phyloP scores from a whole-genome alignment of 1,139 yeast species.

The Suhomyces bribrorum region DNA sequence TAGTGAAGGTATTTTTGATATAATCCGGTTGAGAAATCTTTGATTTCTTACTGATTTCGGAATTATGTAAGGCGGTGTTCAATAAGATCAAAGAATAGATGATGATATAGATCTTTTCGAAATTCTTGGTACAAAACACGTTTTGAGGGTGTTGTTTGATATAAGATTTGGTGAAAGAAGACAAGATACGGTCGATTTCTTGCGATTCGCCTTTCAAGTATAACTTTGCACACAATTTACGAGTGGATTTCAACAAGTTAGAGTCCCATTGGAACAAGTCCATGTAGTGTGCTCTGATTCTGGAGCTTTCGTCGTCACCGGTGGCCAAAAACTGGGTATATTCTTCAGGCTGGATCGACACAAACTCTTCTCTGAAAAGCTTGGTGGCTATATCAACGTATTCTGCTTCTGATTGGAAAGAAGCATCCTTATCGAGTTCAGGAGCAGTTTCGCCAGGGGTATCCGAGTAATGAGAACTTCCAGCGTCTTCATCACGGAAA shows the following conservation, averaged over 20 bases:
- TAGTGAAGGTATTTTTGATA: conserved; percentile 55
- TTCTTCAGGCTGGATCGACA: conserved; percentile 48
- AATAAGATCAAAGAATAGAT: conserved; percentile 72
- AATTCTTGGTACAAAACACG: conserved; percentile 52
- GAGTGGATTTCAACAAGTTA: conserved; percentile 54
- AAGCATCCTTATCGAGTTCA: conserved; percentile 1
- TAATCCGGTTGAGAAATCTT: conserved; percentile 52
- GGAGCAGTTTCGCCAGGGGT: conserved; percentile 7
- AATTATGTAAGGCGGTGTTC: conserved; percentile 68
- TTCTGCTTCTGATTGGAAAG: conserved; percentile 17
- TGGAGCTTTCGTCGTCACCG: conserved; percentile 42
- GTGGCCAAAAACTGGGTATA: conserved; percentile 49
- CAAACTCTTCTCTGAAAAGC: conserved; percentile 42
- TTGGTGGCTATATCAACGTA: conserved; percentile 38
- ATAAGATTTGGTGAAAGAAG: conserved; percentile 69
- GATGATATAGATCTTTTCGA: conserved; percentile 69
- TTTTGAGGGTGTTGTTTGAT: conserved; percentile 53
- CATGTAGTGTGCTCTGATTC: conserved; percentile 49
- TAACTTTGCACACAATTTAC: conserved; percentile 62
- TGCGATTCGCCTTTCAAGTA: conserved; percentile 84
- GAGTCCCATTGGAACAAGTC: conserved; percentile 50
- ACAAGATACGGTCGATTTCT: conserved; percentile 73
- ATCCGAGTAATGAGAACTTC: conserved; percentile 6
- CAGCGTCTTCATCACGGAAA: conserved; percentile 6
- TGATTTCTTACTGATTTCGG: conserved; percentile 42